Evolutionary conservation across 176 grass and related monocot genomes (phyloP).

Genomic region (Oryza longistaminata): DNA sequence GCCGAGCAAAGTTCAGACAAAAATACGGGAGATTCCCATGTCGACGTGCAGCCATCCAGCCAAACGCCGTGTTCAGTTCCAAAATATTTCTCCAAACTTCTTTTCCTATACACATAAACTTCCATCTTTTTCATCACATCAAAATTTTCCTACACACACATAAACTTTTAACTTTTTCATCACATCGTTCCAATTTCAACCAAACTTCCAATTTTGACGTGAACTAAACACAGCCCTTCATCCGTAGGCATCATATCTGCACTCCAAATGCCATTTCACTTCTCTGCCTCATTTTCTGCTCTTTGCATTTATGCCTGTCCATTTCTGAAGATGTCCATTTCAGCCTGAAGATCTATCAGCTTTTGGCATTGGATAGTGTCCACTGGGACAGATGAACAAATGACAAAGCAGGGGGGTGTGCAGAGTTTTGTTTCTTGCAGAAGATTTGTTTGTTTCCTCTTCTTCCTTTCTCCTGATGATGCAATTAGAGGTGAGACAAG

Average conservation of each 20-base stretch:
- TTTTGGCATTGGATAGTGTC: slow-evolving; percentile 27
- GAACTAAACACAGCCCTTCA: too few relatives aligned
- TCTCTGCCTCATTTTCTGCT: neutral
- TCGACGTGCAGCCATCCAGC: neutral
- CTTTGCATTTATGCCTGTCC: neutral
- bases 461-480: neutral
- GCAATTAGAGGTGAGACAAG: slow-evolving; percentile 20
- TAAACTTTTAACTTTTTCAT: too few relatives aligned
- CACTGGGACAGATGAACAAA: slow-evolving; percentile 17
- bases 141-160: too few relatives aligned
- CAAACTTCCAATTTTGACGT: too few relatives aligned
- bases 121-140: too few relatives aligned
- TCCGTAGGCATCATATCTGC: neutral
- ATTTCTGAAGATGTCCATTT: slow-evolving; percentile 49
- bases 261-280: slow-evolving; percentile 15
- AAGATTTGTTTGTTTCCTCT: neutral
- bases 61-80: too few relatives aligned
- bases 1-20: neutral
- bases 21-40: slow-evolving; percentile 5
- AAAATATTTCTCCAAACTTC: too few relatives aligned
- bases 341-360: slow-evolving; percentile 14
- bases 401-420: neutral
- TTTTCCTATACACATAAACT: too few relatives aligned
- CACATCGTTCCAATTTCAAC: too few relatives aligned
- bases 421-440: neutral